Conservation (phyloP, 177 flowering plant genomes). For the Vitis hybrid region DNA sequence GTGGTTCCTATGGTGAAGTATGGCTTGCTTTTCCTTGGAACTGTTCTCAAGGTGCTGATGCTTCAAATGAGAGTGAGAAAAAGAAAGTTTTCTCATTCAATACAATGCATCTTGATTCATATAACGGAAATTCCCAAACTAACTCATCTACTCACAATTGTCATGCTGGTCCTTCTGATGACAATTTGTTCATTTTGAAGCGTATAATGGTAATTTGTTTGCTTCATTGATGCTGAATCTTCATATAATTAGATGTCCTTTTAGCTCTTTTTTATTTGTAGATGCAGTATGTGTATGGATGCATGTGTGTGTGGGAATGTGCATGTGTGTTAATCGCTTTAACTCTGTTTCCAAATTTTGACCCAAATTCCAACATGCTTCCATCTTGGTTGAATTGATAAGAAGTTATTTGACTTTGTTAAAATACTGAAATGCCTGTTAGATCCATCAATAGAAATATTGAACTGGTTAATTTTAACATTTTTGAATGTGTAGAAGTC, state of each 20-base stretch:
- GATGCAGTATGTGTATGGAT: too few relatives aligned
- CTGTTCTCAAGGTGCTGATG: constrained; percentile 45
- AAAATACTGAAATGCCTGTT: too few relatives aligned
- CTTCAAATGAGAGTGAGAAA: constrained; percentile 26
- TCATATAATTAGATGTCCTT: neutral
- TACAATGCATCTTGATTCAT: constrained; percentile 18
- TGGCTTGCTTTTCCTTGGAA: constrained; percentile 95
- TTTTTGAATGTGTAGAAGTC: too few relatives aligned
- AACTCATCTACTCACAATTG: constrained; percentile 32
- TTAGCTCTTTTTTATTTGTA: too few relatives aligned
- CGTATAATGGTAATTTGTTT: constrained; percentile 76
- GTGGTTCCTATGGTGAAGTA: constrained; percentile 98
- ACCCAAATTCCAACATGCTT: too few relatives aligned
- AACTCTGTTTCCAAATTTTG: too few relatives aligned
- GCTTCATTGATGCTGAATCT: neutral
- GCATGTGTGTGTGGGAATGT: too few relatives aligned
- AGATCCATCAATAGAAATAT: too few relatives aligned
- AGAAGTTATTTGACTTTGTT: too few relatives aligned
- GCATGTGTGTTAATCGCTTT: too few relatives aligned
- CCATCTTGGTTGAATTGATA: too few relatives aligned
- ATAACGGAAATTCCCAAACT: constrained; percentile 20
- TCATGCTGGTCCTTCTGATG: constrained; percentile 27
- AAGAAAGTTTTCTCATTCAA: constrained; percentile 22
- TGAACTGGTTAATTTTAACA: too few relatives aligned
- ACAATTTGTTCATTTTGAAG: constrained; percentile 75